phyloP scores from a whole-genome alignment of 768 basidiomycete species.

The Pleurotus pulmonarius region DNA sequence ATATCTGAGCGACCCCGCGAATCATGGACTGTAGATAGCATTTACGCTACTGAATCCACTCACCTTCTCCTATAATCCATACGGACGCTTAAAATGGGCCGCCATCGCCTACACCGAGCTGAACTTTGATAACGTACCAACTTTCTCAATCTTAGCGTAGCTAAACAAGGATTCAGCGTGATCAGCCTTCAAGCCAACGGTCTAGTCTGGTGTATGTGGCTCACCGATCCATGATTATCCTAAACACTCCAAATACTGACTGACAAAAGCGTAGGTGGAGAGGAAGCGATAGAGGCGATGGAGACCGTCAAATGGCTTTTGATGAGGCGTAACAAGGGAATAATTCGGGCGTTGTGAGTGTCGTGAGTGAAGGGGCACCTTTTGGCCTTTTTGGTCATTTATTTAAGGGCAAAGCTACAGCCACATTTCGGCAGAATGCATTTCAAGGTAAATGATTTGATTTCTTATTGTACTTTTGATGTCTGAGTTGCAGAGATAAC shows the following conservation, averaged over 20 bases:
- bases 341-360: neutral
- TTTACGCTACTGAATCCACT: conserved; percentile 14
- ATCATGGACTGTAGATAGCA: conserved; percentile 12
- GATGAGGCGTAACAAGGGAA: neutral
- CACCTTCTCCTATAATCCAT: conserved; percentile 45
- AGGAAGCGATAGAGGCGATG: neutral
- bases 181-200: conserved; percentile 13
- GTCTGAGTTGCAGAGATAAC: too few species aligned
- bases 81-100: neutral
- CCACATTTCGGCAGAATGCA: neutral
- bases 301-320: neutral
- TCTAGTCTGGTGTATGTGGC: conserved; percentile 14
- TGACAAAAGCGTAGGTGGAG: neutral
- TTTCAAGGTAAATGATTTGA: neutral
- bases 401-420: conserved; percentile 2
- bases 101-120: neutral
- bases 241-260: neutral
- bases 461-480: too few species aligned
- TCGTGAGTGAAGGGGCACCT: neutral
- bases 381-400: conserved; percentile 2
- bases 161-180: conserved; percentile 36
- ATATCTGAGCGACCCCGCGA: conserved; percentile 4
- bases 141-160: conserved; percentile 97
- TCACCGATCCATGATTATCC: conserved; percentile 41
- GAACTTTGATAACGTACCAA: conserved; percentile 63